A percentile compares a stretch with the other conserved stretches of the same genome.
Conservation (phyloP, 1,139 yeast genomes). For the Yamadazyma spencermartinsiae region DNA sequence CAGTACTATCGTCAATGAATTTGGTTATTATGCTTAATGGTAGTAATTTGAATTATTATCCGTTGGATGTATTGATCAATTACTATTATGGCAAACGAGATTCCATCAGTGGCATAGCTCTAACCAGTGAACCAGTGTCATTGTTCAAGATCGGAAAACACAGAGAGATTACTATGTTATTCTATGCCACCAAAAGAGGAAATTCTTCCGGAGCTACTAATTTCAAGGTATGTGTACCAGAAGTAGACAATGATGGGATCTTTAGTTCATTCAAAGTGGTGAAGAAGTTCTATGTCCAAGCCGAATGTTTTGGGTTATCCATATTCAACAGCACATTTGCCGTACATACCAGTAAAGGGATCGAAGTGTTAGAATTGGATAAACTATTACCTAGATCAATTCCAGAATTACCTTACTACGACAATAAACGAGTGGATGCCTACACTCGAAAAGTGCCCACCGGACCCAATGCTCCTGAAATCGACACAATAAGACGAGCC, state of each 20-base stretch:
- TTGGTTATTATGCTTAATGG: slow-evolving; percentile 61
- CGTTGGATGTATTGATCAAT: slow-evolving; percentile 47
- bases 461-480: slow-evolving; percentile 19
- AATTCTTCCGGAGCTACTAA: slow-evolving; percentile 42
- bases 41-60: slow-evolving; percentile 60
- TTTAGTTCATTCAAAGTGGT: slow-evolving; percentile 53
- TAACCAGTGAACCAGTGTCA: slow-evolving; percentile 41
- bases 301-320: slow-evolving; percentile 57
- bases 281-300: slow-evolving; percentile 48
- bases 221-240: slow-evolving; percentile 54
- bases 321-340: slow-evolving; percentile 64
- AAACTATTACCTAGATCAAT: slow-evolving; percentile 56
- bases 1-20: slow-evolving; percentile 58
- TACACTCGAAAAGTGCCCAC: slow-evolving; percentile 26
- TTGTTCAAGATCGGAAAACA: slow-evolving; percentile 66
- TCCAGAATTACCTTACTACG: slow-evolving; percentile 41
- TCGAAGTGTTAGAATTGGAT: slow-evolving; percentile 65
- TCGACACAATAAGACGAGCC: slow-evolving; percentile 35
- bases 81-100: slow-evolving; percentile 38
- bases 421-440: slow-evolving; percentile 30
- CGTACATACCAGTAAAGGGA: slow-evolving; percentile 67
- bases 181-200: slow-evolving; percentile 52
- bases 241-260: slow-evolving; percentile 47
- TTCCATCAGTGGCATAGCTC: slow-evolving; percentile 30
- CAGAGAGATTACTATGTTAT: slow-evolving; percentile 57